phyloP scores from a whole-genome alignment of 2,329 filamentous ascomycete genomes.

The Microcyclosporella mali region DNA sequence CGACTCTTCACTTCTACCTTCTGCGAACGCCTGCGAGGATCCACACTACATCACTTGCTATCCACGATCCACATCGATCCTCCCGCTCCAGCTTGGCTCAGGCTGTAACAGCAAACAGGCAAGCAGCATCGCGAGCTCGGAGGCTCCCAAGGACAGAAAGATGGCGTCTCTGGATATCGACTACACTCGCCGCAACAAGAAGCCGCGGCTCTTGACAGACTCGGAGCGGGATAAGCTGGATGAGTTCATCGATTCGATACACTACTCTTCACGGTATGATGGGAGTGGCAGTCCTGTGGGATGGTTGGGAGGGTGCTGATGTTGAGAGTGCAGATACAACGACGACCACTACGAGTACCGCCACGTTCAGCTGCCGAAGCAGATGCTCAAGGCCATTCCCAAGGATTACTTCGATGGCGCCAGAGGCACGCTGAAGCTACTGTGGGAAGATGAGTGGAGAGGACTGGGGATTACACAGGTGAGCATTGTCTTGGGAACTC shows the following conservation, averaged over 20 bases:
- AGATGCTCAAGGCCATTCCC: slow-evolving; percentile 95
- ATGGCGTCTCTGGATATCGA: slow-evolving; percentile 59
- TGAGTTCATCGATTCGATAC: slow-evolving; percentile 87
- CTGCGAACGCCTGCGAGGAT: not conserved
- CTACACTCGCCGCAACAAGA: slow-evolving; percentile 76
- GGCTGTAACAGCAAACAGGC: too few species aligned
- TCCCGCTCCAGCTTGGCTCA: too few species aligned
- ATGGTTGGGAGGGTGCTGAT: not conserved
- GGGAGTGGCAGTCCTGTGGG: too few species aligned
- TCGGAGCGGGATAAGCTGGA: slow-evolving; percentile 76
- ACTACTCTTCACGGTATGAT: slow-evolving; percentile 86
- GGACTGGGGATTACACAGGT: slow-evolving; percentile 96
- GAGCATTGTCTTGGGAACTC: slow-evolving; percentile 13
- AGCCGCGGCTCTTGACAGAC: slow-evolving; percentile 72
- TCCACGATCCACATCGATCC: not conserved
- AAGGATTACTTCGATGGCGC: slow-evolving; percentile 85
- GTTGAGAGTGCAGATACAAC: slow-evolving; percentile 63
- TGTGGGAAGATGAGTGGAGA: slow-evolving; percentile 99
- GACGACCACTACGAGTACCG: slow-evolving; percentile 93
- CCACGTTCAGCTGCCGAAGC: slow-evolving; percentile 94
- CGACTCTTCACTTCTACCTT: not conserved
- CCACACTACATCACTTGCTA: not conserved
- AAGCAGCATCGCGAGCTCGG: not conserved
- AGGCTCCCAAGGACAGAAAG: not conserved
- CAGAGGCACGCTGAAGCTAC: slow-evolving; percentile 87